A percentile compares a stretch with the other conserved stretches of the same genome.
Conservation (phyloP, 495 filamentous ascomycete genomes). For the Thermothielavioides terrestris region DNA sequence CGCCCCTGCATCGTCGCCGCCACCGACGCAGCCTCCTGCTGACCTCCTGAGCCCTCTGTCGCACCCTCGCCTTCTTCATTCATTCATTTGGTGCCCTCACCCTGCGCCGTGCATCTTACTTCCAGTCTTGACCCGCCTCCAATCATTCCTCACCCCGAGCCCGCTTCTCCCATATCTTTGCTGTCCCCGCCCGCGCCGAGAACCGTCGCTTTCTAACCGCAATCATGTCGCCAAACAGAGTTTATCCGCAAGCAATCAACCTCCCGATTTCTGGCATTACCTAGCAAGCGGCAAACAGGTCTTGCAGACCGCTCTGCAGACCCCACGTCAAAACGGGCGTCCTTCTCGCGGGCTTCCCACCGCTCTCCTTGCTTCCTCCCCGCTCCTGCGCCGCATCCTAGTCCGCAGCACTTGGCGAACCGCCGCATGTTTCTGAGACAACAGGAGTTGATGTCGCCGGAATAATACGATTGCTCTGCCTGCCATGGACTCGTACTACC, state of each 20-base stretch:
- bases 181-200: slow-evolving; percentile 21
- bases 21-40: slow-evolving; percentile 10
- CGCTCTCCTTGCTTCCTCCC: not conserved
- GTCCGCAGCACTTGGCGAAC: not conserved
- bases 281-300: slow-evolving; percentile 21
- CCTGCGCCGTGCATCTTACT: slow-evolving; percentile 19
- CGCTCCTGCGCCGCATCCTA: not conserved
- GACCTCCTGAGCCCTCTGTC: slow-evolving; percentile 11
- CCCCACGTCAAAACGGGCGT: not conserved
- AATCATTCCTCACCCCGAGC: slow-evolving; percentile 19
- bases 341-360: not conserved
- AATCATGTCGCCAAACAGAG: slow-evolving; percentile 44
- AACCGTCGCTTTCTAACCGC: slow-evolving; percentile 41
- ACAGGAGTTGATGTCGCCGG: not conserved
- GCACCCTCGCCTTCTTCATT: slow-evolving; percentile 17
- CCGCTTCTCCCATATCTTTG: slow-evolving; percentile 23
- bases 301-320: too few species aligned
- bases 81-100: slow-evolving; percentile 21
- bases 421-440: not conserved
- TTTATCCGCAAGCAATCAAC: slow-evolving; percentile 18
- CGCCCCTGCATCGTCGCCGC: slow-evolving; percentile 17
- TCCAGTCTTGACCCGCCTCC: slow-evolving; percentile 14
- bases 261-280: slow-evolving; percentile 21
- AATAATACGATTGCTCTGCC: not conserved
- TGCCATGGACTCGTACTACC: slow-evolving; percentile 41